phyloP scores from a whole-genome alignment of 305 asterid genomes.

The Nicotiana rustica region DNA sequence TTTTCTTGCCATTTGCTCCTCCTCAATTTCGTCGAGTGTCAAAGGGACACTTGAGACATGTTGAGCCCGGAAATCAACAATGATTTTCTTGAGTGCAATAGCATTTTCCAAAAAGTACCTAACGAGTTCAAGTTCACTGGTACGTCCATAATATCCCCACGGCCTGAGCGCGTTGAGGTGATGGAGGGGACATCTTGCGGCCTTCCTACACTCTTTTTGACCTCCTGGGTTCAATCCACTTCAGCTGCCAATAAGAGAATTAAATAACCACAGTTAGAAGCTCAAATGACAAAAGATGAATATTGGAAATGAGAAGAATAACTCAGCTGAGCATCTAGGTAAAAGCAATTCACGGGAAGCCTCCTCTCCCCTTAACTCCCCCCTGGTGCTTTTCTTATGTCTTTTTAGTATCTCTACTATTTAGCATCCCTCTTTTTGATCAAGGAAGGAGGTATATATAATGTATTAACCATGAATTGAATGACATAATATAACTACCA shows the following conservation, averaged over 20 bases:
- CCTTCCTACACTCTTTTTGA: neutral
- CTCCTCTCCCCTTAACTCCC: too few relatives aligned
- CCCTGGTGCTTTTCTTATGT: too few relatives aligned
- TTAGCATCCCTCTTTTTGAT: too few relatives aligned
- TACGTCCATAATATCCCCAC: slow-evolving; percentile 19
- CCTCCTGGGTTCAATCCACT: neutral
- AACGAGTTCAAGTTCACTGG: neutral
- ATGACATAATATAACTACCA: too few relatives aligned
- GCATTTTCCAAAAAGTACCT: neutral
- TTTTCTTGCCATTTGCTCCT: too few relatives aligned
- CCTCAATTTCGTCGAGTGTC: too few relatives aligned
- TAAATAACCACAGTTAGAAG: neutral
- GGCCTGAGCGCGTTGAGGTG: slow-evolving; percentile 18
- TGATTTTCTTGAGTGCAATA: neutral
- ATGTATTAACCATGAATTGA: too few relatives aligned
- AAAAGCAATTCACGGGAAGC: too few relatives aligned
- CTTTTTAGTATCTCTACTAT: too few relatives aligned
- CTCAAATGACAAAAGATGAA: neutral
- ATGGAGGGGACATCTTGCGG: neutral
- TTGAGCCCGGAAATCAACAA: neutral
- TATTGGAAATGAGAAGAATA: neutral
- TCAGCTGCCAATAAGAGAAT: neutral
- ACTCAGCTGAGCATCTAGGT: neutral
- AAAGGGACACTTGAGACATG: too few relatives aligned
- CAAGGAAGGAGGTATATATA: too few relatives aligned